Conservation (phyloP, 2,329 filamentous ascomycete genomes). For the Mycosphaerella sp. region DNA sequence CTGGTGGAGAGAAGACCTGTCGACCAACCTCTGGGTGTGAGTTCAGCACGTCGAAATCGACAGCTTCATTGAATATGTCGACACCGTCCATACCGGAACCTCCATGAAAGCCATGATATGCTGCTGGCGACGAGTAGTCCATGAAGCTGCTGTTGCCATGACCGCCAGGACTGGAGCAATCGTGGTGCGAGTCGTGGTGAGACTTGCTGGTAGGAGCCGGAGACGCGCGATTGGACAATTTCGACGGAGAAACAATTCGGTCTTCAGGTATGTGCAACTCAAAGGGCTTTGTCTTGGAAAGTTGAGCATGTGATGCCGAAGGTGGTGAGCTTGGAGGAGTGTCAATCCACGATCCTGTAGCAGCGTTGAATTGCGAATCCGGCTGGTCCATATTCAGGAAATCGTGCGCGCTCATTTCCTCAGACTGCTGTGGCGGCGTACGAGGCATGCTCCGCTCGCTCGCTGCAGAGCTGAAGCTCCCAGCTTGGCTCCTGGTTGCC, state of each 20-base stretch:
- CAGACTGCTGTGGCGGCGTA: slow-evolving; percentile 29
- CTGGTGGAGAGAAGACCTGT: slow-evolving; percentile 27
- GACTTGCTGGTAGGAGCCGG: slow-evolving; percentile 14
- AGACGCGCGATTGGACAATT: slow-evolving; percentile 22
- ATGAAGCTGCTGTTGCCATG: slow-evolving; percentile 11
- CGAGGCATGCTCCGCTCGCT: slow-evolving; percentile 31
- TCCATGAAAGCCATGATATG: slow-evolving; percentile 17
- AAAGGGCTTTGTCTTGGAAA: slow-evolving; percentile 18
- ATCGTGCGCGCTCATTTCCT: slow-evolving; percentile 27
- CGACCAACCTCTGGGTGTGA: slow-evolving; percentile 23
- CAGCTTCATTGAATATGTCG: slow-evolving; percentile 21
- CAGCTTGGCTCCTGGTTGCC: slow-evolving; percentile 11
- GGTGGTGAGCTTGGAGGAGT: slow-evolving; percentile 31
- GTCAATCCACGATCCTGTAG: slow-evolving; percentile 25
- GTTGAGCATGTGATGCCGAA: slow-evolving; percentile 12
- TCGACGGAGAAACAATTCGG: slow-evolving; percentile 24
- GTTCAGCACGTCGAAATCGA: slow-evolving; percentile 22
- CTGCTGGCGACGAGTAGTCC: slow-evolving; percentile 17
- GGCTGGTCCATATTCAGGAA: slow-evolving; percentile 27
- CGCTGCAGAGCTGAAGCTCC: slow-evolving; percentile 26
- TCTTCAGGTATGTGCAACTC: slow-evolving; percentile 22
- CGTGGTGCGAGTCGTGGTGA: slow-evolving; percentile 2
- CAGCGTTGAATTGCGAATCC: slow-evolving; percentile 22
- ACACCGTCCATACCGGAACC: slow-evolving; percentile 19
- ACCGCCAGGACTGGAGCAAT: slow-evolving; percentile 18